Evolutionary conservation across 805 yeast genomes (phyloP), one percentile per base, ranked within the genome.

Genomic region (Teunomyces kruisii): DNA sequence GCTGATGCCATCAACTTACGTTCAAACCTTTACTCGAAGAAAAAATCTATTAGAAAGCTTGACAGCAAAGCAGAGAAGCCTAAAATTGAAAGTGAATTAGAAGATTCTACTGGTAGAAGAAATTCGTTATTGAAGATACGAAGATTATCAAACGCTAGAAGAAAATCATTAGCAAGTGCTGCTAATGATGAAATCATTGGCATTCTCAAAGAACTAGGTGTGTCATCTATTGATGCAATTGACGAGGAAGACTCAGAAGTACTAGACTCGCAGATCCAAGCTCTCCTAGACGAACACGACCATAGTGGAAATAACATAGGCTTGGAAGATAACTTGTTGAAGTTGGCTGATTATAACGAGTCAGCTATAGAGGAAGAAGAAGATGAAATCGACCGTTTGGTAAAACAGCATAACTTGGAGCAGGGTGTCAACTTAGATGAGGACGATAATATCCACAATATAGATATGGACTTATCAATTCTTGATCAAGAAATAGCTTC

Each of bases 1-100:
- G 64, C 78, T 3, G 86, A 81, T 58, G 86, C 84, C 2, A 74
- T 80, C 31, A 78, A 80, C 43, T 59, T 82, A 53, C 72, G 82
- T 53, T 69, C 80, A 3, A 72, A 77, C 13, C 64, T 80, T 8
- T 78, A 77, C 51, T 46, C 37, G 33, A 48, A 17, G 14, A 39
- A 42, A 33, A 41, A 45, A 24, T 33, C 38, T 1, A 19, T 28
- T 12, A 33, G 24, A 32, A 19, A 14, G 28, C 9, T 14, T n/a
- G 27, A 16, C n/a, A 32, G 7, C 16, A 40, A 40, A 31, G 8
- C 17, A 16, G 44, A 39, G 13, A 32, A 32, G 10, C 41, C 37
- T 13, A 43, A 44, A 19, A 31, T 16, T 12, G 37, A 39, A 3
- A 29, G n/a, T 28, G 32, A 42, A 19, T 26, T 17, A 10, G 39